These are phyloP conservation scores for Brassica napus DNA, from an alignment of 345 rosid species.

Conservation along the genomic window DNA sequence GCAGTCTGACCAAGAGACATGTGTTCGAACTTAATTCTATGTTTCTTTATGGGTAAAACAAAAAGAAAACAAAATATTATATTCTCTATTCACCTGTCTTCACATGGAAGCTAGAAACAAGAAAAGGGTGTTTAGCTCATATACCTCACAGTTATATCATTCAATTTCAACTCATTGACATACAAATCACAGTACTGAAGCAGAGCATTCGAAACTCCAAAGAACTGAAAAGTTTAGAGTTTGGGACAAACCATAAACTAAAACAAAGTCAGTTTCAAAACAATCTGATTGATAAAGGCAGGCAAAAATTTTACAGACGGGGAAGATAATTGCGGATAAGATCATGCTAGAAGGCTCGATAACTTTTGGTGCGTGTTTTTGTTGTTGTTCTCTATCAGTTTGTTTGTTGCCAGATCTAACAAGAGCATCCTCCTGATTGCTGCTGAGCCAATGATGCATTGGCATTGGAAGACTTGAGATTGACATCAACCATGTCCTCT, in stretches of 20 bases:
- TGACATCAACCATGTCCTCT: slow-evolving; percentile 94
- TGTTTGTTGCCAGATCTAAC: slow-evolving; percentile 42
- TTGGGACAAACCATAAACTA: slow-evolving; percentile 23
- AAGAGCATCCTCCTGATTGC: slow-evolving; percentile 82
- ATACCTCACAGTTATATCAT: neutral
- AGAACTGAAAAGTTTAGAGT: slow-evolving; percentile 18
- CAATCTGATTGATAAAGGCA: slow-evolving; percentile 24
- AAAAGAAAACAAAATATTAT: neutral
- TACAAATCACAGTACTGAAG: slow-evolving; percentile 10
- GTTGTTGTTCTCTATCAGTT: slow-evolving; percentile 10
- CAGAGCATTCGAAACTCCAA: slow-evolving; percentile 24
- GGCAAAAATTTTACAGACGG: slow-evolving; percentile 38
- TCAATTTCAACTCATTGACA: slow-evolving; percentile 2
- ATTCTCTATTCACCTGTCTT: slow-evolving; percentile 16
- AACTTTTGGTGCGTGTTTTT: neutral
- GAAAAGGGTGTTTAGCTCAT: neutral
- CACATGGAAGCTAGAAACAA: slow-evolving; percentile 23
- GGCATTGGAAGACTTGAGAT: slow-evolving; percentile 75
- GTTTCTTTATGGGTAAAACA: neutral
- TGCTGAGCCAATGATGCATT: slow-evolving; percentile 62
- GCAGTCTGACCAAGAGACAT: slow-evolving; percentile 33
- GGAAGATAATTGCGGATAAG: neutral
- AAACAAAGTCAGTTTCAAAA: slow-evolving; percentile 13
- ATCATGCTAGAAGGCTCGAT: slow-evolving; percentile 5
- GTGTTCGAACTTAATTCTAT: slow-evolving; percentile 25